phyloP scores from a whole-genome alignment of 2,329 filamentous ascomycete species.

The Stagonosporopsis vannaccii region DNA sequence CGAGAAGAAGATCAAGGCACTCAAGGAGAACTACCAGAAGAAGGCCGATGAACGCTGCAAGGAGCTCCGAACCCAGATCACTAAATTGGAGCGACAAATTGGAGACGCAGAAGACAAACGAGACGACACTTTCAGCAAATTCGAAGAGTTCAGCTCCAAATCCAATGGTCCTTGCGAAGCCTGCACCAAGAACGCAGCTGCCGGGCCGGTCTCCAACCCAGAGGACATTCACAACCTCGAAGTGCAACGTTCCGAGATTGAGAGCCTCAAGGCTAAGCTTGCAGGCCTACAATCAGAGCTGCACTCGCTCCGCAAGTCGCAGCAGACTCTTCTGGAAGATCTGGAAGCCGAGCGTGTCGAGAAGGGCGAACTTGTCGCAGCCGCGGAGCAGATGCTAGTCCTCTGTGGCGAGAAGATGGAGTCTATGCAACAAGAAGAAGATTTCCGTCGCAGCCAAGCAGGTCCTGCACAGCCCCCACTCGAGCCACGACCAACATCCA shows the following conservation, averaged over 20 bases:
- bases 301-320: constrained; percentile 72
- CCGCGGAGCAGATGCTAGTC: constrained; percentile 84
- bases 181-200: constrained; percentile 20
- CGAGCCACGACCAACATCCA: constrained; percentile 19
- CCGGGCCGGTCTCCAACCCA: constrained; percentile 23
- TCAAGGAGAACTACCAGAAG: constrained; percentile 82
- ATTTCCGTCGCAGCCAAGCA: constrained; percentile 62
- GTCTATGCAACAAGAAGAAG: constrained; percentile 48
- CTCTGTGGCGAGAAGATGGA: constrained; percentile 62
- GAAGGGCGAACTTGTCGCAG: constrained; percentile 81
- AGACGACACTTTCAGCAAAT: constrained; percentile 70
- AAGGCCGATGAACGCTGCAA: constrained; percentile 88
- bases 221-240: constrained; percentile 62
- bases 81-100: constrained; percentile 75
- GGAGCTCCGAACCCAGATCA: constrained; percentile 76
- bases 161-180: constrained; percentile 21
- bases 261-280: constrained; percentile 75
- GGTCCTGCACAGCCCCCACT: constrained; percentile 20
- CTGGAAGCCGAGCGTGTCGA: constrained; percentile 79
- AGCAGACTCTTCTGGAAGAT: constrained; percentile 68
- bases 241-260: constrained; percentile 70
- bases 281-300: constrained; percentile 78
- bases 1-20: constrained; percentile 89
- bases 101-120: constrained; percentile 72
- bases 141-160: constrained; percentile 35